Percentiles rank a stretch among this genome's conserved stretches.
These are phyloP conservation scores for Podila minutissima DNA, from an alignment of 192 early-diverging fungal genomes.

Conservation along the genomic window DNA sequence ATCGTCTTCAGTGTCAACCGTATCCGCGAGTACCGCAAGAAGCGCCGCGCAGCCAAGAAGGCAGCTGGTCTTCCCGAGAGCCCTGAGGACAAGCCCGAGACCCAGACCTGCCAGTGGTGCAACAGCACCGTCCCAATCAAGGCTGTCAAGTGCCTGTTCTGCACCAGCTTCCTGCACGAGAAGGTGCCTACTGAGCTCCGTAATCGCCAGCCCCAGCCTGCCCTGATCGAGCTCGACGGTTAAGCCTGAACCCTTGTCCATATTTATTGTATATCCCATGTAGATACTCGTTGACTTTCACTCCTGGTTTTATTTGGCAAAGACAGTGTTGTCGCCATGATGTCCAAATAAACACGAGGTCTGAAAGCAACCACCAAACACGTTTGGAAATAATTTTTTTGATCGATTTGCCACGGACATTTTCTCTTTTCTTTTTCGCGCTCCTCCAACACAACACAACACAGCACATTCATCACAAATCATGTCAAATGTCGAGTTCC, in stretches of 20 bases:
- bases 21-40: constrained; percentile 14
- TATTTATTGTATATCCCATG: neutral
- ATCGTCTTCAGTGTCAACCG: constrained; percentile 21
- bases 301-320: no score
- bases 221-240: constrained; percentile 46
- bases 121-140: constrained; percentile 41
- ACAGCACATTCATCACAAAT: neutral
- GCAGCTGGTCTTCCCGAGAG: constrained; percentile 18
- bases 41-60: constrained; percentile 2
- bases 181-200: constrained; percentile 43
- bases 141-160: constrained; percentile 56
- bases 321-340: no score
- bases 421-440: neutral
- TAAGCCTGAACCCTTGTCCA: neutral
- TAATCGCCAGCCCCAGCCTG: constrained; percentile 29
- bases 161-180: constrained; percentile 53
- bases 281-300: no score
- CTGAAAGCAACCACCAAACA: neutral
- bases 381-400: no score
- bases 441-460: neutral
- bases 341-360: neutral
- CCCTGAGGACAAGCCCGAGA: constrained; percentile 31
- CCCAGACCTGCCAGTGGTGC: constrained; percentile 52
- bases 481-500: constrained; percentile 22
- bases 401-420: neutral